A percentile compares a stretch with the other conserved stretches of the same genome.
phyloP scores from a whole-genome alignment of 2,329 filamentous ascomycete species.

The Paraphaeosphaeria sporulosa region DNA sequence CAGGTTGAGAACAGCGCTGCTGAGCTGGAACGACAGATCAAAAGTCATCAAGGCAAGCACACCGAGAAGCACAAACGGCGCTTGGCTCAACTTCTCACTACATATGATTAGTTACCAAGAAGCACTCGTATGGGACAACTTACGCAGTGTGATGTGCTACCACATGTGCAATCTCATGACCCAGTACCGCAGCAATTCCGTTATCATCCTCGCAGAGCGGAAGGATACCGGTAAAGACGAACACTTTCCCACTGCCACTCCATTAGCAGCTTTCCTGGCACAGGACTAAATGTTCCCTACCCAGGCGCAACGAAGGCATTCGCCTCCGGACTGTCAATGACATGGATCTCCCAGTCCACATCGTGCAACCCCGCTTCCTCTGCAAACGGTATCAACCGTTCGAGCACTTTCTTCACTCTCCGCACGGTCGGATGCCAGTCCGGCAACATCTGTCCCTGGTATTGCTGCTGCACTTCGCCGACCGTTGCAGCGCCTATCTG shows the following conservation, averaged over 20 bases:
- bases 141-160: conserved; percentile 49
- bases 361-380: conserved; percentile 56
- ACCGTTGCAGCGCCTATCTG: conserved; percentile 63
- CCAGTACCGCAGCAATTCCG: conserved; percentile 76
- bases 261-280: conserved; percentile 8
- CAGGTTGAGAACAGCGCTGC: conserved; percentile 62
- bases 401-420: conserved; percentile 70
- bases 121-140: conserved; percentile 9
- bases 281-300: conserved; percentile 36
- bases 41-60: conserved; percentile 47
- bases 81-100: conserved; percentile 65
- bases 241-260: conserved; percentile 71
- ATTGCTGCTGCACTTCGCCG: conserved; percentile 63
- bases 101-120: conserved; percentile 7
- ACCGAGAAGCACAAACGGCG: conserved; percentile 49
- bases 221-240: conserved; percentile 78
- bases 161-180: conserved; percentile 82
- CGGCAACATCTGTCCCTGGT: conserved; percentile 64
- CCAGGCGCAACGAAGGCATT: conserved; percentile 82
- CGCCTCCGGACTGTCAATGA: conserved; percentile 72
- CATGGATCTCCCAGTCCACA: conserved; percentile 71
- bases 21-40: conserved; percentile 51
- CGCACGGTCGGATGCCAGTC: conserved; percentile 65
- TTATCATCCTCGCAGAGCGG: conserved; percentile 71
- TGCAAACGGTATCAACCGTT: conserved; percentile 70